Evolutionary conservation across 495 filamentous ascomycete genomes (phyloP), one percentile per base, ranked within the genome.

Genomic region (Trichoderma asperelloides): DNA sequence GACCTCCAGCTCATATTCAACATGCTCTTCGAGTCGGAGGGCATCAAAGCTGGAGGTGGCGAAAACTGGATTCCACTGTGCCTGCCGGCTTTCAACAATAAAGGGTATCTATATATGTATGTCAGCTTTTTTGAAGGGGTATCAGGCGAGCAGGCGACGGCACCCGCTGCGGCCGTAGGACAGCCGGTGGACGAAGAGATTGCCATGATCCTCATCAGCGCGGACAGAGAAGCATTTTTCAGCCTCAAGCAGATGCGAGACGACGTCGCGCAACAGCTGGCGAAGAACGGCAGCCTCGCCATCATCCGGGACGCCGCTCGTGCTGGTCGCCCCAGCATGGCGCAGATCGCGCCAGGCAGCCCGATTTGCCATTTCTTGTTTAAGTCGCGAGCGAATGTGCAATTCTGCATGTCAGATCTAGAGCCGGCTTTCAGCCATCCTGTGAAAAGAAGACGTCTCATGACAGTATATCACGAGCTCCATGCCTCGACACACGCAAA

Each of bases 61-160:
- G 96, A 99, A 75, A 97, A 93, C 71, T 98, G 96, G 96, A 94
- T 97, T 45, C 96, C 96, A 2, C 83, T 99, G 9, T 98, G 96
- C 71, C 84, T 99, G 12, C 96, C 96, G 12, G 93, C 92, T 7
- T 99, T 99, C 80, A 99, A 99, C 79, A 96, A 90, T 72, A 89
- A 87, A 62, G 96, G 96, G n/a, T 98, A 95, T 74, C 84, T 99
- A 2, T 97, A 98, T 79, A 97, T 97, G 91, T 99, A 97, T 74
- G 94, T 98, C 74, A 95, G 91, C 78, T 99, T 97, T 73, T 83
- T 98, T 65, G 82, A 84, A 69, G 62, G 66, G 16, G 63, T 55
- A 15, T 55, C 49, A 5, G 75, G 76, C n/a, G 75, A 77, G 27
- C 78, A 82, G 55, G 70, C 81, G 41, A 74, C 75, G 45, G 77